Base-by-base conservation (phyloP, 163 green algal genomes). In the Scenedesmus sp. region DNA sequence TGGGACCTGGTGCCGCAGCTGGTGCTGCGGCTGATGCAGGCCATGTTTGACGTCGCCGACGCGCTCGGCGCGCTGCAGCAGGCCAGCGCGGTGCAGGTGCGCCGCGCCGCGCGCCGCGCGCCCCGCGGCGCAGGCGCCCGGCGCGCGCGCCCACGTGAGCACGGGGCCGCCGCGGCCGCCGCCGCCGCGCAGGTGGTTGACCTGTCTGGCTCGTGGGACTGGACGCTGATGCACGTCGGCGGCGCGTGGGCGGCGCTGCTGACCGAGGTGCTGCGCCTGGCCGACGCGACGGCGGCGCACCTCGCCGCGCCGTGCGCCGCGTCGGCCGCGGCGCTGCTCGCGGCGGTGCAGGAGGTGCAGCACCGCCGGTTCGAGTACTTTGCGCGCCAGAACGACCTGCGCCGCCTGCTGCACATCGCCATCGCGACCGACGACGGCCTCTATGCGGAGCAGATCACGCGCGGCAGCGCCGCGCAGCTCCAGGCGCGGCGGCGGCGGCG, bases 331-430 rank as follows among this genome's bases (percentile, higher is more conserved):
- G 24, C 28, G 28, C 24, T 78, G 36, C 57, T 78, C 50, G 18
- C 22, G 18, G 10, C 70, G 70, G 60, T 78, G 15, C 70, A 78
- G 15, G 70, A 70, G 11, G 56, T 78, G 28, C 70, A 78, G 57
- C 70, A 78, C 57, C 36, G 45, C 42, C 57, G 70, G 28, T 78
- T 54, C 24, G 70, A 78, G 29, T 70, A 54, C 70, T 70, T 78
- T 15, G 17, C 56, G 10, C 28, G n/a, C 42, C 18, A 50, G 9
- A 14, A 57, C 1, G 44, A 70, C 6, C 28, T 70, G n/a, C 70
- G 70, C 20, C 70, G 44, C 17, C 70, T 78, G 44, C 56, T 78
- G 70, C 57, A 58, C 70, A 47, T 47, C 20, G 70, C 70, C 2
- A 14, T 78, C 0, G 70, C 56, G 10, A 69, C 17, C 13, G 70